phyloP scores from a whole-genome alignment of 495 filamentous ascomycete genomes.

The Tuber umbilicatum region DNA sequence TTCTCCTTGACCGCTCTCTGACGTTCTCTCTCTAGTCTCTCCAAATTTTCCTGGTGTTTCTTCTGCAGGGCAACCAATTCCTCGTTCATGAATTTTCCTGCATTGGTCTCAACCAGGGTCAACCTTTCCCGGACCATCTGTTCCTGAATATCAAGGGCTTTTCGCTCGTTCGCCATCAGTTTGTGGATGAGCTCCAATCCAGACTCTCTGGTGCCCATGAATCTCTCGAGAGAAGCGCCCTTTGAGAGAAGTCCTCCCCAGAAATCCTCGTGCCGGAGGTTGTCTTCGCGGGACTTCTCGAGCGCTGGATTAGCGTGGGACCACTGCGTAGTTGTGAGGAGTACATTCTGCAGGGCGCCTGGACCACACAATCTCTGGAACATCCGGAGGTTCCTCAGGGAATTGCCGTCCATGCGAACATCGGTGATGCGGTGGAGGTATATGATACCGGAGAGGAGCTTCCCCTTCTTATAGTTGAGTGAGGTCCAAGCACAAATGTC shows the following conservation, averaged over 20 bases:
- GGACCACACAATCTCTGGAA: conserved; percentile 47
- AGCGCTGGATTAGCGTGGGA: conserved; percentile 30
- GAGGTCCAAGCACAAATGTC: conserved; percentile 42
- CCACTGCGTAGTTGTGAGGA: conserved; percentile 49
- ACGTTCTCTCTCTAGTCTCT: conserved; percentile 24
- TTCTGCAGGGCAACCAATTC: conserved; percentile 32
- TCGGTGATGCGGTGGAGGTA: conserved; percentile 50
- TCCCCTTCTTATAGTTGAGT: conserved; percentile 30
- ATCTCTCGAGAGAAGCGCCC: conserved; percentile 35
- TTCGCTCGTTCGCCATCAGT: conserved; percentile 14
- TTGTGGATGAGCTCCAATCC: conserved; percentile 39
- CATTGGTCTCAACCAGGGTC: conserved; percentile 42
- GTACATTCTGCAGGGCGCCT: conserved; percentile 42
- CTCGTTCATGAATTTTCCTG: conserved; percentile 39
- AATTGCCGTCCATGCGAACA: conserved; percentile 43
- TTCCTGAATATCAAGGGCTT: conserved; percentile 43
- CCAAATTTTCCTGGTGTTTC: conserved; percentile 25
- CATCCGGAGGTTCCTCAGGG: conserved; percentile 44
- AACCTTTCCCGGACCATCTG: conserved; percentile 42
- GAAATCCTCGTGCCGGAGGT: conserved; percentile 31
- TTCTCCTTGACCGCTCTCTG: conserved; percentile 30
- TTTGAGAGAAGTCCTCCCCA: conserved; percentile 43
- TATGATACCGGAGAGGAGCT: conserved; percentile 43
- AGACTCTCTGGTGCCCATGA: conserved; percentile 40
- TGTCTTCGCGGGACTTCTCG: conserved; percentile 14